These are phyloP conservation scores for Colletotrichum destructivum DNA, from an alignment of 2,329 filamentous ascomycete genomes.

Conservation along the genomic window DNA sequence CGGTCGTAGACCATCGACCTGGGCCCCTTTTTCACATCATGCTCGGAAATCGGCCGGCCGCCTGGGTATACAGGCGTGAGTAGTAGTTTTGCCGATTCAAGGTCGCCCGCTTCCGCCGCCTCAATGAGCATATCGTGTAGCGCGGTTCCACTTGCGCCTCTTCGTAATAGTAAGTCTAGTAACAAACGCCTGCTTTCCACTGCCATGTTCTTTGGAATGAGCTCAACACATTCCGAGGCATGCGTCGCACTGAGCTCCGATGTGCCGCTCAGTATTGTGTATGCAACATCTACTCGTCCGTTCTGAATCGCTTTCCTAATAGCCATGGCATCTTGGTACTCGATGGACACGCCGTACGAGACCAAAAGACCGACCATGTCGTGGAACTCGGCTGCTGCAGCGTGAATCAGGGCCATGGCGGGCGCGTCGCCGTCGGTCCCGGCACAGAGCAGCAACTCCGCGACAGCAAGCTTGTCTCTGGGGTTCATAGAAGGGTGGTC, in stretches of 20 bases:
- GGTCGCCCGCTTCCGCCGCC: constrained; percentile 64
- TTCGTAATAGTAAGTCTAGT: constrained; percentile 62
- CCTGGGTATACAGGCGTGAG: constrained; percentile 64
- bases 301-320: constrained; percentile 64
- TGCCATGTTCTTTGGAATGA: constrained; percentile 63
- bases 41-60: constrained; percentile 44
- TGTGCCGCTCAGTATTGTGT: constrained; percentile 62
- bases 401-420: constrained; percentile 63
- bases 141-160: constrained; percentile 63
- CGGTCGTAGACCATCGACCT: constrained; percentile 54
- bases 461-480: constrained; percentile 65
- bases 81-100: constrained; percentile 63
- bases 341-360: constrained; percentile 67
- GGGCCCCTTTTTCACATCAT: constrained; percentile 41
- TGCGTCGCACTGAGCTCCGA: constrained; percentile 59
- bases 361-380: constrained; percentile 70
- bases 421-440: constrained; percentile 68
- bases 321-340: constrained; percentile 66
- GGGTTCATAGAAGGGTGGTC: constrained; percentile 62
- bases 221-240: constrained; percentile 66
- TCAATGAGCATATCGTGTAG: constrained; percentile 67
- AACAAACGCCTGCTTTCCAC: constrained; percentile 62
- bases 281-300: constrained; percentile 63
- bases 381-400: constrained; percentile 65
- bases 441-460: constrained; percentile 71